phyloP scores from a whole-genome alignment of 345 rosid species.

The Eucalyptus coolabah region DNA sequence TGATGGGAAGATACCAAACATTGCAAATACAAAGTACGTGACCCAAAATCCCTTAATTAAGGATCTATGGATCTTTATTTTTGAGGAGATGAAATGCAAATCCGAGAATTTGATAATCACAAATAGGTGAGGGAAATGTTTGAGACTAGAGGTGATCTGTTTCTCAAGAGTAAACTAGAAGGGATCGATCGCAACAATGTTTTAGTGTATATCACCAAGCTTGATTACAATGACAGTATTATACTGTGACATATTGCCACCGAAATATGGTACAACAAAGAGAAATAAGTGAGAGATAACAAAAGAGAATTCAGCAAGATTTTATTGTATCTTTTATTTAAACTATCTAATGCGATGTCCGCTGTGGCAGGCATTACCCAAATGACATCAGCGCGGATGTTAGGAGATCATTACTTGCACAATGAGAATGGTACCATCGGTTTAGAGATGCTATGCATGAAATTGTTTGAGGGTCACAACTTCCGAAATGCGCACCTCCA shows the following conservation, averaged over 20 bases:
- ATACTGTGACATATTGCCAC: not conserved
- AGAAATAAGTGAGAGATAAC: too few species aligned
- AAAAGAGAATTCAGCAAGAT: not conserved
- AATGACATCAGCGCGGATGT: accelerated
- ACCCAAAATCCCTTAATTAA: too few species aligned
- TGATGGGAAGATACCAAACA: too few species aligned
- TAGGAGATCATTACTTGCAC: too few species aligned
- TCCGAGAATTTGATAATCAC: too few species aligned
- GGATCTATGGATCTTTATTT: not conserved
- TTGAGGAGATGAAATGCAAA: not conserved
- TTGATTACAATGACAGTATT: too few species aligned
- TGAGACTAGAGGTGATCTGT: not conserved
- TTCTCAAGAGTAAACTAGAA: not conserved
- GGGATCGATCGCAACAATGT: too few species aligned
- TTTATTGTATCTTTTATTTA: too few species aligned
- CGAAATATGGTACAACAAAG: not conserved
- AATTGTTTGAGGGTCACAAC: too few species aligned
- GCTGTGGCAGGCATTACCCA: not conserved
- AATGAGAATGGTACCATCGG: not conserved
- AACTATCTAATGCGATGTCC: not conserved
- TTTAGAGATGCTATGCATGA: not conserved
- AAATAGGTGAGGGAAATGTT: not conserved
- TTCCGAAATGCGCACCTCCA: too few species aligned
- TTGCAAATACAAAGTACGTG: not conserved
- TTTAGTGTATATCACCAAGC: not conserved